Conservation (phyloP, 148 eudicot species). For the Persicaria tinctoria region DNA sequence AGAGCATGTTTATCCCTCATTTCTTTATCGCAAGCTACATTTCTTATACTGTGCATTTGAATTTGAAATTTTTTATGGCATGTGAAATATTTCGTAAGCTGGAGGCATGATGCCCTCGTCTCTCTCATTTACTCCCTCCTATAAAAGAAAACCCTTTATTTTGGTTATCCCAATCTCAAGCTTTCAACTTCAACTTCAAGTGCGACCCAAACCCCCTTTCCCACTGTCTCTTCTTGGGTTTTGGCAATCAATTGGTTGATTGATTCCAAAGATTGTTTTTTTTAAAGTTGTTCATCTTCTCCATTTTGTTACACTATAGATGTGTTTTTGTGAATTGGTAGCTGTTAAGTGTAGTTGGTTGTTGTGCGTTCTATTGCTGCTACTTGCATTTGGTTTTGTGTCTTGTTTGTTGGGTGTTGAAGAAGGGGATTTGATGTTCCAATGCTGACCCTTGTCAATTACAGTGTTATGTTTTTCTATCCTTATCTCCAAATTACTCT, state of each 20-base stretch:
- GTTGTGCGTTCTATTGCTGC: background rate
- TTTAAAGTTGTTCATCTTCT: background rate
- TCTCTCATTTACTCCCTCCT: too few species aligned
- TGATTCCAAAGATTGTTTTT: background rate
- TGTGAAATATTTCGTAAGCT: background rate
- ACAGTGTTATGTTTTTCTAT: constrained; percentile 46
- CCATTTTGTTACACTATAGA: background rate
- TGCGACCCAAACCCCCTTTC: background rate
- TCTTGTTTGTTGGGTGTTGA: background rate
- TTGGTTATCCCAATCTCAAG: too few species aligned
- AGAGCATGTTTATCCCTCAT: constrained; percentile 11
- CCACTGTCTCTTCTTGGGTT: background rate
- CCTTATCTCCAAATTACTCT: background rate
- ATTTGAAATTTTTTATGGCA: background rate
- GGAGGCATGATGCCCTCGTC: too few species aligned
- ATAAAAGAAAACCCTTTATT: too few species aligned
- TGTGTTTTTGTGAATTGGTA: background rate
- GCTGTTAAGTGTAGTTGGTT: background rate
- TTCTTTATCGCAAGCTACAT: background rate
- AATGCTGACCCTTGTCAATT: constrained; percentile 76
- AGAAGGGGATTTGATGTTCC: constrained; percentile 9
- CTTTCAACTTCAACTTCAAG: too few species aligned
- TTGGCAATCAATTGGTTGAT: background rate
- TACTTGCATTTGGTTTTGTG: background rate
- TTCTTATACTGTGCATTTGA: background rate